Evolutionary conservation across 2,329 filamentous ascomycete species (phyloP), one percentile per base, ranked within the genome.

Genomic region (Orbilia javanica): DNA sequence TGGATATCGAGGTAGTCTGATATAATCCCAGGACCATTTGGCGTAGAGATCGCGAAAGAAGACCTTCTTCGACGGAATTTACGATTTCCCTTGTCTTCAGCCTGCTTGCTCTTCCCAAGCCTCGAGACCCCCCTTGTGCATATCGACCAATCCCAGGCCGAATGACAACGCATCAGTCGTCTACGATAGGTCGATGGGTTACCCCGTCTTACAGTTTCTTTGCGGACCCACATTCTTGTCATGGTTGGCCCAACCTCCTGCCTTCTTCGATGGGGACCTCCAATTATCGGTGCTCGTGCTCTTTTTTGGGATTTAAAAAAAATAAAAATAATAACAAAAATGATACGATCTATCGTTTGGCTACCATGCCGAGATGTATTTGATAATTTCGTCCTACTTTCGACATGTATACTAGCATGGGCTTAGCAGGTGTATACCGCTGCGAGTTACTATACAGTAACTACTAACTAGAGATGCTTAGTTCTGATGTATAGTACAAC

Each of bases 101-200:
- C 48, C 63, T 78, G 79, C 68, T 64, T 74, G 70, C 70, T 62
- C 60, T 55, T 66, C 69, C 50, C 63, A 34, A 66, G 60, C 42
- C 48, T 70, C 67, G 44, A 71, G 66, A 46, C 64, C 42, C 55
- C 72, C 73, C 73, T 50, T 42, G 65, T 62, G 64, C 60, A 53
- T 6, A 15, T 39, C 53, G 44, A 50, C 74, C 74, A 78, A 78
- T 78, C 67, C 67, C 22, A 72, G 20, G 27, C n/a, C 53, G 67
- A 78, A 78, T 78, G 74, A 72, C 74, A 78, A 78, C 74, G 50
- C 74, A 78, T 72, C 73, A 78, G 63, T 72, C 74, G 74, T 71
- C 74, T 62, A 71, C 74, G 67, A 78, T 78, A 78, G 74, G 67
- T 78, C 31, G 60, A 71, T 50, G 48, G 71, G 20, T 66, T 66